A percentile compares a stretch with the other conserved stretches of the same genome.
Evolutionary conservation across 2,329 filamentous ascomycete species (phyloP).

Genomic region (Biscogniauxia marginata): DNA sequence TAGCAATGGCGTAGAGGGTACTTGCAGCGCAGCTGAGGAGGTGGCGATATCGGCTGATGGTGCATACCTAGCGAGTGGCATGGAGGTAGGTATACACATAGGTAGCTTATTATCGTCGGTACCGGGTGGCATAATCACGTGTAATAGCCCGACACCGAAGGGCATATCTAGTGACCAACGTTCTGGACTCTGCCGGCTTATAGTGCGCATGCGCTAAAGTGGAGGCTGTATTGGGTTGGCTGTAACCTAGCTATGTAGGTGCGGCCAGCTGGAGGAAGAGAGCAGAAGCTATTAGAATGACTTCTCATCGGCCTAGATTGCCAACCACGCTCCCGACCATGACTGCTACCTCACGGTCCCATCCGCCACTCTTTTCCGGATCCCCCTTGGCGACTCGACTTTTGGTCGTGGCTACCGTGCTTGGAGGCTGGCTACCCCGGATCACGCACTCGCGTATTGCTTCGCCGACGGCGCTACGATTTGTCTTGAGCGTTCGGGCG

Average conservation of each 20-base stretch:
- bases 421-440: constrained; percentile 69
- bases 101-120: not conserved
- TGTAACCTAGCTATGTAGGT: constrained; percentile 5
- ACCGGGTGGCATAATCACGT: not conserved
- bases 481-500: constrained; percentile 75
- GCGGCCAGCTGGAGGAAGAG: constrained; percentile 8
- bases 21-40: no score
- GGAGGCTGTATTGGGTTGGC: not conserved
- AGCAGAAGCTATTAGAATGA: not conserved
- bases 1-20: no score
- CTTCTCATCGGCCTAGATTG: constrained; percentile 44
- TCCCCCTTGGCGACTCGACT: constrained; percentile 41
- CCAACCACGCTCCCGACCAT: constrained; percentile 85
- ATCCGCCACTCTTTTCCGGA: constrained; percentile 52
- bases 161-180: not conserved
- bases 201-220: not conserved
- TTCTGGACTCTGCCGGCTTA: not conserved
- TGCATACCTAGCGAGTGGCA: not conserved
- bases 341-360: constrained; percentile 90
- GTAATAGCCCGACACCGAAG: not conserved
- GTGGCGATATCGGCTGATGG: not conserved
- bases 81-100: not conserved
- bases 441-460: constrained; percentile 82
- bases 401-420: constrained; percentile 45
- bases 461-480: constrained; percentile 71